These are phyloP conservation scores for Paramecium sexaurelia DNA, from an alignment of 73 alveolate species.

Conservation along the genomic window DNA sequence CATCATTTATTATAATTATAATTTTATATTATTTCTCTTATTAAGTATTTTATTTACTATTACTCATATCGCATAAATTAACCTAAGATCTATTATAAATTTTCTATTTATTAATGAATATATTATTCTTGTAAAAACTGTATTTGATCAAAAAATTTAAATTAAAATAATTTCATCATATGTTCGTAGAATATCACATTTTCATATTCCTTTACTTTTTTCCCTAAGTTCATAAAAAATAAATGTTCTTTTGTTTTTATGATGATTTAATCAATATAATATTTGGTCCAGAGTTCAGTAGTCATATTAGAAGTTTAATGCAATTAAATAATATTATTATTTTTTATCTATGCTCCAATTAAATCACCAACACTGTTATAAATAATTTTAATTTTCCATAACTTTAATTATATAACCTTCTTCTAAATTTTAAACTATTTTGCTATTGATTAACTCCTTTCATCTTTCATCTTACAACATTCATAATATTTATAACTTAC, in stretches of 20 bases:
- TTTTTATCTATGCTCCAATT: not conserved
- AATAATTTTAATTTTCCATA: not conserved
- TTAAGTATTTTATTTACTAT: not conserved
- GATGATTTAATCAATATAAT: not conserved
- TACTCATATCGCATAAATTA: not conserved
- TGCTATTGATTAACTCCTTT: not conserved
- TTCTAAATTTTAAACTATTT: not conserved
- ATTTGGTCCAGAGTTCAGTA: slow-evolving; percentile 18
- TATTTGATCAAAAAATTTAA: too few relatives aligned
- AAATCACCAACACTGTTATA: slow-evolving; percentile 29
- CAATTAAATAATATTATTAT: not conserved
- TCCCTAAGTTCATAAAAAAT: not conserved
- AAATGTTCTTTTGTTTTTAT: not conserved
- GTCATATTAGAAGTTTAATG: slow-evolving; percentile 10
- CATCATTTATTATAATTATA: slow-evolving; percentile 3
- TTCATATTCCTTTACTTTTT: not conserved
- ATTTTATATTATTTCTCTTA: not conserved
- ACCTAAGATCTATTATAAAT: not conserved
- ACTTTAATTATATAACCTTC: slow-evolving; percentile 3
- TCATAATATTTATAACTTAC: not conserved
- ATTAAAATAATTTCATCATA: not conserved
- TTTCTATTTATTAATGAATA: not conserved
- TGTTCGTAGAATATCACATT: not conserved
- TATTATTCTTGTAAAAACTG: too few relatives aligned
- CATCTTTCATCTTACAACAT: slow-evolving; percentile 23